A percentile compares a stretch with the other conserved stretches of the same genome.
phyloP scores from a whole-genome alignment of 768 basidiomycete genomes.

The Paxillus rubicundulus region DNA sequence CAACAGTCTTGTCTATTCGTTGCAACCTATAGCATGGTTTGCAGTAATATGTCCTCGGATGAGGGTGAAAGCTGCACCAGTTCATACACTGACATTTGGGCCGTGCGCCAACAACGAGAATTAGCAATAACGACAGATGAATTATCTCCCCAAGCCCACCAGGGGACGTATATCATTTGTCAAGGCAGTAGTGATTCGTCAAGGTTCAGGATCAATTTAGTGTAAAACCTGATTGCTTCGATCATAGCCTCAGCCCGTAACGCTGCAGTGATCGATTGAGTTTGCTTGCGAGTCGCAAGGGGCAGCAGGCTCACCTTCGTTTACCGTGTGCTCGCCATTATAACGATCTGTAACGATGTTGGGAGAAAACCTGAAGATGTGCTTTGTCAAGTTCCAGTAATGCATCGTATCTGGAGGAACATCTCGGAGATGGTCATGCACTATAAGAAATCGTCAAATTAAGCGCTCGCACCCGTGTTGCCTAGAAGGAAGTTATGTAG shows the following conservation, averaged over 20 bases:
- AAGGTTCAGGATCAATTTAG: constrained; percentile 60
- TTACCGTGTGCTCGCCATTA: constrained; percentile 17
- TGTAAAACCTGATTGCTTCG: constrained; percentile 66
- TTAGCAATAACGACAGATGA: too few species aligned
- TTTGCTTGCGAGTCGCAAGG: background rate
- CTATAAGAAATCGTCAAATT: background rate
- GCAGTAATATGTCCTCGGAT: too few species aligned
- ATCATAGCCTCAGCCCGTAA: constrained; percentile 50
- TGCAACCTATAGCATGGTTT: background rate
- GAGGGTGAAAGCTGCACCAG: background rate
- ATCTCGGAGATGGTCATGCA: background rate
- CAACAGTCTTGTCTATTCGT: background rate
- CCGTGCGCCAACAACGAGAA: too few species aligned
- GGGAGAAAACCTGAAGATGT: constrained; percentile 62
- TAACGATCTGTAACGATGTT: constrained; percentile 9
- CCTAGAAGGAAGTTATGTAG: constrained; percentile 2
- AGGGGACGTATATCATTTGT: background rate
- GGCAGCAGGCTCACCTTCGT: constrained; percentile 11
- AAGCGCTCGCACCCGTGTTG: constrained; percentile 17
- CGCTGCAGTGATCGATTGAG: constrained; percentile 30
- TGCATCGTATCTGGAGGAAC: constrained; percentile 11
- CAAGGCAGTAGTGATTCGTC: constrained; percentile 45
- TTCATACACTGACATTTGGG: too few species aligned
- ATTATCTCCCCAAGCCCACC: too few species aligned
- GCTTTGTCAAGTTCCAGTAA: constrained; percentile 22